Evolutionary conservation across 2,329 filamentous ascomycete genomes (phyloP).

Genomic region (Cladosporium oxysporum): DNA sequence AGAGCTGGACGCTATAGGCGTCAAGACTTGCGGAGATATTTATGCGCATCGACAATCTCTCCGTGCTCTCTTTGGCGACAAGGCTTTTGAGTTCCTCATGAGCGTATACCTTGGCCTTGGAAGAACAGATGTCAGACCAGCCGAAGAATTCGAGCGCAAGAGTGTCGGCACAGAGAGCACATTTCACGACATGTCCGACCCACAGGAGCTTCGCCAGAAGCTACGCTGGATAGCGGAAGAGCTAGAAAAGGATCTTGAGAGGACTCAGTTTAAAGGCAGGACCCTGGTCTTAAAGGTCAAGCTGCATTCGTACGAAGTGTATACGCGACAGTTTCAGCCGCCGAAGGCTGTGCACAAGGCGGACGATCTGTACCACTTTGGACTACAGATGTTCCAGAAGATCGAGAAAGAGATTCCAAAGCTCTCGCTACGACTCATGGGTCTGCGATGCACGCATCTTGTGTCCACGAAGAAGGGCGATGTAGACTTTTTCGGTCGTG

Average conservation of each 20-base stretch:
- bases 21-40: conserved; percentile 87
- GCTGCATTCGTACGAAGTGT: conserved; percentile 88
- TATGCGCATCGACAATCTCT: conserved; percentile 74
- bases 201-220: conserved; percentile 70
- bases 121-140: conserved; percentile 79
- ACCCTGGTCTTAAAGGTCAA: conserved; percentile 92
- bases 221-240: conserved; percentile 80
- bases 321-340: conserved; percentile 76
- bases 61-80: conserved; percentile 81
- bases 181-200: conserved; percentile 76
- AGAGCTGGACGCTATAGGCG: conserved; percentile 81
- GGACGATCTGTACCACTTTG: conserved; percentile 79
- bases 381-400: conserved; percentile 80
- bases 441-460: conserved; percentile 82
- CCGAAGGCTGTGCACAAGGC: conserved; percentile 71
- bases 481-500: conserved; percentile 73
- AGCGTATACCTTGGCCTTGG: conserved; percentile 84
- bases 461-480: conserved; percentile 81
- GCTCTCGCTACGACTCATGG: conserved; percentile 82
- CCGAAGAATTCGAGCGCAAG: conserved; percentile 87
- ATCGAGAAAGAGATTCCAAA: conserved; percentile 79
- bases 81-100: conserved; percentile 83
- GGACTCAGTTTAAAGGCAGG: conserved; percentile 82
- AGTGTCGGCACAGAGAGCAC: conserved; percentile 93
- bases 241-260: conserved; percentile 78